phyloP scores from a whole-genome alignment of 495 filamentous ascomycete genomes.

The Xylaria acuta region DNA sequence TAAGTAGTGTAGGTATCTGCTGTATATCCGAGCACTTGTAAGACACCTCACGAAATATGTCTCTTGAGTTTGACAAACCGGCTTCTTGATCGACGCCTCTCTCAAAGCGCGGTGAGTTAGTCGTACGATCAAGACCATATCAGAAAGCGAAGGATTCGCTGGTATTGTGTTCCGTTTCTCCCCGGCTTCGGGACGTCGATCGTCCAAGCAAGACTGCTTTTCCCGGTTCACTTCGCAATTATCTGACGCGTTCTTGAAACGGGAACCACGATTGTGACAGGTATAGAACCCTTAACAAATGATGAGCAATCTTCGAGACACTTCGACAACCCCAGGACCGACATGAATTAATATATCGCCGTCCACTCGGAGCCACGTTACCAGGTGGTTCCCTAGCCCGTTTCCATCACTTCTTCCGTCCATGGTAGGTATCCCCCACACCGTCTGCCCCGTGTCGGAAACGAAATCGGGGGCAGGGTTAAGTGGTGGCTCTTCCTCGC shows the following conservation, averaged over 20 bases:
- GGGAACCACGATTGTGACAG: neutral
- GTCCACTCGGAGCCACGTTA: conserved; percentile 37
- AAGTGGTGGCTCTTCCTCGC: conserved; percentile 16
- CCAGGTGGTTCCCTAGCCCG: conserved; percentile 25
- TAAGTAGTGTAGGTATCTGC: too few species aligned
- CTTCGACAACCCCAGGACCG: conserved; percentile 29
- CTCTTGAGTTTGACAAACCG: neutral
- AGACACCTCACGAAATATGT: neutral
- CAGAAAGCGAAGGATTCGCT: neutral
- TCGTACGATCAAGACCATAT: neutral
- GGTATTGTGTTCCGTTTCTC: neutral
- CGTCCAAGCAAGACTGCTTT: conserved; percentile 1
- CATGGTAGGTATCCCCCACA: conserved; percentile 25
- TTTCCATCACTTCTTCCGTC: conserved; percentile 34
- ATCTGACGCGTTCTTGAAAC: conserved; percentile 22
- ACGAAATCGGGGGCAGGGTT: conserved; percentile 17
- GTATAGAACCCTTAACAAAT: conserved; percentile 14
- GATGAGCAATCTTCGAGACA: conserved; percentile 26
- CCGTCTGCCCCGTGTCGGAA: conserved; percentile 5
- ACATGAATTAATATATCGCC: conserved; percentile 38
- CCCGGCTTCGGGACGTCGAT: conserved; percentile 16
- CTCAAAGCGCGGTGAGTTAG: neutral
- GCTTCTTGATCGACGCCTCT: neutral
- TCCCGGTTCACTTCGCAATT: neutral
- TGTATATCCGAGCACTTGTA: neutral